Evolutionary conservation across 129 eudicot genomes (phyloP).

Genomic region (Lactuca sativa): DNA sequence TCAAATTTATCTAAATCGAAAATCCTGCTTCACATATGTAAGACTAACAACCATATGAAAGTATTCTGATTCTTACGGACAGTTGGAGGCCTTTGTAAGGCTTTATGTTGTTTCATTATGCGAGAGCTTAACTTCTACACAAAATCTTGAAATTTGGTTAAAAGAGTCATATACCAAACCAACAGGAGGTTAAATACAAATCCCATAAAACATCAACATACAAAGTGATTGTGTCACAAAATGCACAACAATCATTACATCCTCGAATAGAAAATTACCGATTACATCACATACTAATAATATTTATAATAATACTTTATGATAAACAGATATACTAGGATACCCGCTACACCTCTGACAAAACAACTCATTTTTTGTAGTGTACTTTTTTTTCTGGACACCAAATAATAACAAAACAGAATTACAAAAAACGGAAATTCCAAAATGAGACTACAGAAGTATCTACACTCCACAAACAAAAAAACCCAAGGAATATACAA

Average conservation of each 20-base stretch:
- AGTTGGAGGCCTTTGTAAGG: too few species aligned
- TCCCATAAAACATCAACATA: neutral
- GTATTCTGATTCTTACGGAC: too few species aligned
- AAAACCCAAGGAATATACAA: conserved; percentile 41
- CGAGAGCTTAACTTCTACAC: too few species aligned
- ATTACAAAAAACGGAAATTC: neutral
- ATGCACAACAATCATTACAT: conserved; percentile 33
- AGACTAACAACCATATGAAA: too few species aligned
- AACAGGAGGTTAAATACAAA: neutral
- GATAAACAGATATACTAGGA: conserved; percentile 29
- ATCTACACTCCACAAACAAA: conserved; percentile 34
- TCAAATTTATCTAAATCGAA: too few species aligned
- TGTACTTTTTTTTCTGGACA: conserved; percentile 6
- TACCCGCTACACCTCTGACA: conserved; percentile 25
- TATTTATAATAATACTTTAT: conserved; percentile 11
- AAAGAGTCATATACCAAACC: neutral
- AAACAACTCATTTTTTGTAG: conserved; percentile 6
- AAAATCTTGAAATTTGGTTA: neutral
- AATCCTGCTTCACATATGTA: too few species aligned
- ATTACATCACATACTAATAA: conserved; percentile 6
- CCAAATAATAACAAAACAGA: conserved; percentile 19
- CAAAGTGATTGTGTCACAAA: conserved; percentile 15
- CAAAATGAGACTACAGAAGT: conserved; percentile 17
- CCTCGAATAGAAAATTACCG: conserved; percentile 18
- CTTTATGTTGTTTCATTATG: too few species aligned